Evolutionary conservation across 2,329 filamentous ascomycete genomes (phyloP), one percentile per base, ranked within the genome.

Genomic region (Didymella sp.): DNA sequence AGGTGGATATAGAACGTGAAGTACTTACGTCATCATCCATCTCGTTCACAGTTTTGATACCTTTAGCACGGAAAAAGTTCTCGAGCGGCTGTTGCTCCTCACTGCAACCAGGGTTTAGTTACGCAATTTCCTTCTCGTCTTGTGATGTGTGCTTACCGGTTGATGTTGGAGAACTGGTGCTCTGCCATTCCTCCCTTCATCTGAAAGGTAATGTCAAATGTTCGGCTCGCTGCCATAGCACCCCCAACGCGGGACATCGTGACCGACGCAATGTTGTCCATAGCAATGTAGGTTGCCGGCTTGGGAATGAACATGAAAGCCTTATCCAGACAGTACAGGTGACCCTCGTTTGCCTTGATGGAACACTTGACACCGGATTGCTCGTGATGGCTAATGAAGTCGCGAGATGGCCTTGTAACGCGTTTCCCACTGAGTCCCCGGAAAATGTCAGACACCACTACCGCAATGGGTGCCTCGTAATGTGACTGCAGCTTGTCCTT

Each of bases 301-400:
- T 99, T 99, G 28, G 95, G 95, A 15, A 99, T 95, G 76, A 99
- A 99, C 86, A 99, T 96, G 78, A 99, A 96, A 7, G 93, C 94
- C 80, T 97, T 97, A 78, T 99, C 95, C 66, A 99, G 81, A 76
- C 93, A 97, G 85, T 96, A 99, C 47, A 99, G 82, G 73, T 96
- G 93, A 59, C 96, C 95, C 80, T 99, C 95, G 77, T 96, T 97
- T 51, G 96, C 96, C 80, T 99, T 99, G 86, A 99, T 97, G n/a
- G 93, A 96, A 78, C 95, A 99, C 80, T 99, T 99, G 78, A 99
- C 96, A 56, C 95, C 95, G 66, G 89, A 91, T 77, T 97, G 93
- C 70, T 90, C 87, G 75, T 96, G 92, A 79, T 98, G 95, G 66
- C 90, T 96, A 73, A 89, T 84, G 79, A 99, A 99, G 77, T 97